These are phyloP conservation scores for Rosa multiflora DNA, from an alignment of 306 rosid genomes.

Conservation along the genomic window DNA sequence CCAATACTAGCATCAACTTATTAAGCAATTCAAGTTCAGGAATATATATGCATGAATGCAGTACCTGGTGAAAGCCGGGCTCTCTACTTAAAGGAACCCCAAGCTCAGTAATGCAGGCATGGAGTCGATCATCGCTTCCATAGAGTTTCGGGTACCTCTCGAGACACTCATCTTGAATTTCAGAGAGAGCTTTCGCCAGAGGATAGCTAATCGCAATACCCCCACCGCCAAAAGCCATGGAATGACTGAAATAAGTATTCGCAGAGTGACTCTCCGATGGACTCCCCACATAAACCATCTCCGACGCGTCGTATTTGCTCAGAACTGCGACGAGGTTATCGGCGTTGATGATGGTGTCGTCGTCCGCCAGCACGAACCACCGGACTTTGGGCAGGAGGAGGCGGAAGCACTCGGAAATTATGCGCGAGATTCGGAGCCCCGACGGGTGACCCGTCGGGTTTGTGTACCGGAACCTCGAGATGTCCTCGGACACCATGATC, in stretches of 20 bases:
- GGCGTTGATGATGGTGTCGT: constrained; percentile 70
- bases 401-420: constrained; percentile 59
- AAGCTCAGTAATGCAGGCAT: constrained; percentile 80
- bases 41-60: not conserved
- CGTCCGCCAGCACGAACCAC: constrained; percentile 76
- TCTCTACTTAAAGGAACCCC: constrained; percentile 69
- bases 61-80: constrained; percentile 81
- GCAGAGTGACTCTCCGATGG: constrained; percentile 83
- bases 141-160: constrained; percentile 77
- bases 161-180: constrained; percentile 64
- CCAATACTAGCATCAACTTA: not conserved
- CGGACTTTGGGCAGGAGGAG: constrained; percentile 50
- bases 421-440: constrained; percentile 71
- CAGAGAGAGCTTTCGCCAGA: constrained; percentile 58
- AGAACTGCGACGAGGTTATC: constrained; percentile 71
- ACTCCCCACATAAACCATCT: constrained; percentile 78
- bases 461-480: constrained; percentile 66
- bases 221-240: constrained; percentile 84
- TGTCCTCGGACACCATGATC: constrained; percentile 63
- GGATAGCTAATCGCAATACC: constrained; percentile 68
- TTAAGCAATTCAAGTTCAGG: not conserved
- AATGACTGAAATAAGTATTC: constrained; percentile 71
- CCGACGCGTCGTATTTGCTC: constrained; percentile 69
- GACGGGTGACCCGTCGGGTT: constrained; percentile 80
- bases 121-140: constrained; percentile 81